Evolutionary conservation across 371 early-diverging fungal species (phyloP), one percentile per base, ranked within the genome.

Genomic region (Mucor racemosus): DNA sequence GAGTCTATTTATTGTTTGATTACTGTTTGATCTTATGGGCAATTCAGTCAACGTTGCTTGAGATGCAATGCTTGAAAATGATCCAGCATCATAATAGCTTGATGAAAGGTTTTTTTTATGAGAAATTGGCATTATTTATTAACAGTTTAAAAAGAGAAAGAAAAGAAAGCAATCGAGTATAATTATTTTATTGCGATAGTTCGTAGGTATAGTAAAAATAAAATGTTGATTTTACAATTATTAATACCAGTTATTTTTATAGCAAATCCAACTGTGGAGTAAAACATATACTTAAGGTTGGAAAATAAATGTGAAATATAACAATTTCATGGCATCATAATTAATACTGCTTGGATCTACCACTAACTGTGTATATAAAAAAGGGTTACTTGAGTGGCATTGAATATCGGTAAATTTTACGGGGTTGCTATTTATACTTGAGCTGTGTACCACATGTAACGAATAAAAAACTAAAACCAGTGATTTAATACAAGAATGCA

Each of bases 31-130:
- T 13, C 50, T 21, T 3, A 11, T 11, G 1, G 50, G 50, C 11
- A 50, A 4, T 26, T 76, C 77, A 13, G 78, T 77, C 46, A 74
- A 53, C 19, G 78, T 75, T 15, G 65, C 63, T 56, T 76, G 76
- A 17, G 76, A 75, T 41, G 69, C 74, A 7, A 75, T 38, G 56
- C 74, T 74, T 11, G 68, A 65, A 39, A 65, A 60, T 8, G 77
- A 65, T 36, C 61, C 60, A 8, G 57, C 42, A 36, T 69, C 69
- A 21, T 69, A 64, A 50, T 48, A 60, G 33, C 41, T 62, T 39
- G 64, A 69, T 26, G 44, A 64, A 8, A 58, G 46, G 7, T 57
- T 64, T 15, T 58, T 57, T 35, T 64, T 64, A 11, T 62, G 48
- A 10, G 50, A 50, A 50, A 26, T 11, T 19, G 50, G 26, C 50